A percentile compares a stretch with the other conserved stretches of the same genome.
phyloP scores from a whole-genome alignment of 2,329 filamentous ascomycete genomes.

The Tothia fuscella region DNA sequence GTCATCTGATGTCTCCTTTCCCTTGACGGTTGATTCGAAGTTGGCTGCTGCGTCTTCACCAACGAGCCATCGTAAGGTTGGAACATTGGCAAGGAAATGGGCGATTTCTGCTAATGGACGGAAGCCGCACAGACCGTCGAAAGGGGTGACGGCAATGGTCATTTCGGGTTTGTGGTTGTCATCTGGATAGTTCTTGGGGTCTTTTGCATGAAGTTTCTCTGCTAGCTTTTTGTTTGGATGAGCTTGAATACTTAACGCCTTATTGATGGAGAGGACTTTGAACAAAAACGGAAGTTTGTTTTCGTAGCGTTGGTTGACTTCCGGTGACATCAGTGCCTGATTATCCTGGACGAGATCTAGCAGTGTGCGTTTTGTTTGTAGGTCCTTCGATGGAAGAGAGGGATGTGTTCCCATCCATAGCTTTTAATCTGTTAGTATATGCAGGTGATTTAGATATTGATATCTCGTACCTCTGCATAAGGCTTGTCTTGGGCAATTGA shows the following conservation, averaged over 20 bases:
- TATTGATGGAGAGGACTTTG: constrained; percentile 93
- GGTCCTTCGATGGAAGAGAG: constrained; percentile 84
- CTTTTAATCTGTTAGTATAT: constrained; percentile 35
- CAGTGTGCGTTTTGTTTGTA: constrained; percentile 71
- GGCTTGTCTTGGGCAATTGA: constrained; percentile 75
- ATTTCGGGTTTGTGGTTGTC: constrained; percentile 99
- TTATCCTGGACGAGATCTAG: constrained; percentile 84
- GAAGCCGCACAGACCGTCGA: constrained; percentile 94
- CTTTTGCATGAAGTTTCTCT: constrained; percentile 71
- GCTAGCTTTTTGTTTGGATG: constrained; percentile 94
- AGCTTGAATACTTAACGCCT: constrained; percentile 92
- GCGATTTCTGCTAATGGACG: constrained; percentile 74
- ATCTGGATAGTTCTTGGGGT: constrained; percentile 88
- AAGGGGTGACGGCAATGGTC: constrained; percentile 94
- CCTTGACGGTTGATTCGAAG: constrained; percentile 37
- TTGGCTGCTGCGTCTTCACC: constrained; percentile 34
- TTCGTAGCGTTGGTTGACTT: constrained; percentile 63
- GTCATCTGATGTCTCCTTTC: constrained; percentile 38
- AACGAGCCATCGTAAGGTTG: constrained; percentile 36
- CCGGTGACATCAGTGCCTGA: constrained; percentile 62
- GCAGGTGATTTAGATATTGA: neutral
- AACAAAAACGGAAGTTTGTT: constrained; percentile 88
- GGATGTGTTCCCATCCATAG: constrained; percentile 99
- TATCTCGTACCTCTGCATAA: constrained; percentile 65
- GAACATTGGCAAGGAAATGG: constrained; percentile 63